Base-by-base conservation (phyloP, 441 rosid genomes). In the Macaranga tanarius region DNA sequence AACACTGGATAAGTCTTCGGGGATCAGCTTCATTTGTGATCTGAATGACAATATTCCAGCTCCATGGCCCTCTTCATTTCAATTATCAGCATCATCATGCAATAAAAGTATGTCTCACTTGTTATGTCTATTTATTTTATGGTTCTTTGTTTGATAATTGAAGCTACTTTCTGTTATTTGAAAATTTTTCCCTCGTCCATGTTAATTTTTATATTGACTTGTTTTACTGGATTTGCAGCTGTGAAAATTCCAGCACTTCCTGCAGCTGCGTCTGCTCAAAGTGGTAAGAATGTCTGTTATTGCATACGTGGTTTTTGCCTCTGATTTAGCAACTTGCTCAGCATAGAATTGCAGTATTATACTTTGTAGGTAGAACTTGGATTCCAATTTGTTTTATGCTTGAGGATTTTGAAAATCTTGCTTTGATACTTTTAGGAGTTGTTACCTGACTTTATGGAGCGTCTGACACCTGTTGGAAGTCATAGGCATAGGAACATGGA, bases 1-100 rank as follows among this genome's bases (percentile, higher is more conserved):
- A 47, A 92, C 94, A 62, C 81, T 84, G 56, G 99, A 92, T 79
- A 64, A 86, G 74, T 81, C 73, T 52, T 72, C 96, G 1, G 97
- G 98, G 68, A 82, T 95, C 71, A 90, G 98, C 84, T 95, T 95
- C 82, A 90, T 91, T 12, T 95, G 99, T 72, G 99, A 95, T 79
- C 86, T 95, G 67, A 95, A 92, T 79, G 99, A 95, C 80, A 92
- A 92, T 79, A 92, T 95, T 83, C 95, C 98, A 0, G 99, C 99
- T 64, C 97, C 89, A 0, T 95, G 99, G 98, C 98, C 99, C 4
- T 82, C 99, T 11, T 81, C 89, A 25, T 58, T 84, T 54, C 89
- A 82, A 16, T 52, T 85, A 73, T 73, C 90, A 23, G 79, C 96
- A 48, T 88, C 93, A 56, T 76, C 90, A 11, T 92, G 99, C 84